phyloP scores from a whole-genome alignment of 805 yeast species.

The Suhomyces sp. region DNA sequence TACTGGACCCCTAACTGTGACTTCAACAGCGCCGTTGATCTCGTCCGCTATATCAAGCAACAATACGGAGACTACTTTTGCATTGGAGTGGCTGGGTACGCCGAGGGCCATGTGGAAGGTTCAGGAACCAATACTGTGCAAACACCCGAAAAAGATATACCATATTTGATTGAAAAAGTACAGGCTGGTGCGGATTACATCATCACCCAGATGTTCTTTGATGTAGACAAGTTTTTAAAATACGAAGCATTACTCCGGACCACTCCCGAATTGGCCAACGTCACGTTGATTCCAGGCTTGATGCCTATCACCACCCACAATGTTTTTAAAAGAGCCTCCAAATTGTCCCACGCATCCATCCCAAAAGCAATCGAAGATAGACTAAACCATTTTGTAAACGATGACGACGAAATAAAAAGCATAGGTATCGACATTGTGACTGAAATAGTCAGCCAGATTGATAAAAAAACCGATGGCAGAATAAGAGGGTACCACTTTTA shows the following conservation, averaged over 20 bases:
- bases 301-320: constrained; percentile 88
- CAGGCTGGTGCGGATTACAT: constrained; percentile 95
- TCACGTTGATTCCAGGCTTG: constrained; percentile 78
- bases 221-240: constrained; percentile 67
- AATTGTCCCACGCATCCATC: constrained; percentile 79
- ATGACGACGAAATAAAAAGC: constrained; percentile 75
- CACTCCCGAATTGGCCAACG: constrained; percentile 37
- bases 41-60: constrained; percentile 73
- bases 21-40: constrained; percentile 78
- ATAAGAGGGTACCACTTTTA: constrained; percentile 90
- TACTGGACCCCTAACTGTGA: constrained; percentile 54
- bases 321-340: constrained; percentile 84
- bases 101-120: constrained; percentile 96
- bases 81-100: constrained; percentile 96
- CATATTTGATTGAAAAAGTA: constrained; percentile 77
- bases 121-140: constrained; percentile 57
- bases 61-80: constrained; percentile 80
- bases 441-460: constrained; percentile 59
- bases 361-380: constrained; percentile 53
- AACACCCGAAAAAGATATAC: constrained; percentile 65
- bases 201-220: constrained; percentile 88
- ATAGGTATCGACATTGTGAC: constrained; percentile 75
- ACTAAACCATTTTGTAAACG: constrained; percentile 55
- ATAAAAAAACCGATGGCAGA: constrained; percentile 50
- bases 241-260: constrained; percentile 57